Base-by-base conservation (phyloP, 306 rosid genomes). In the Pyrus bretschneideri region DNA sequence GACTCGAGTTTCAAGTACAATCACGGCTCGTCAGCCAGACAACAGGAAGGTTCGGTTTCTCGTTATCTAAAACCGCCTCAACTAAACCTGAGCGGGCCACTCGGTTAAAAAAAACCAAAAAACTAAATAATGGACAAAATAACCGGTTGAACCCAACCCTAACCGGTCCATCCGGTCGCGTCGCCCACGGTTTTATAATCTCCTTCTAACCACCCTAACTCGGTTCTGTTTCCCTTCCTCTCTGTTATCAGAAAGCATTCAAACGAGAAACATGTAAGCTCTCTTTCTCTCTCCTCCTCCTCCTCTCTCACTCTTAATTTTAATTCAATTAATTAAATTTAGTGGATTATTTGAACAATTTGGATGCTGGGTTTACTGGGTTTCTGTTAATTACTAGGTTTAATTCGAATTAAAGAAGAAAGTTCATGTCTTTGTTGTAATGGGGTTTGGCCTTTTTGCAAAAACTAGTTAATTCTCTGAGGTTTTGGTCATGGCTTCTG, bases 121-220 rank as follows among this genome's bases (percentile, higher is more conserved):
- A 64, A 31, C 29, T 18, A 38, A 59, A 30, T 3, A 64, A 9
- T 46, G 65, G 52, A 35, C 72, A 75, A 55, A 74, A 27, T 69
- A 87, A 82, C 83, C 91, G 86, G 82, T 52, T 64, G 45, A 49
- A 29, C 80, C 59, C 18, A 66, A 70, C 94, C 91, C 88, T 85
- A 81, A 88, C 91, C 91, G 97, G 93, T 86, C 80, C 87, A 51
- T 84, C 82, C 87, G 79, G 93, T 90, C 55, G 52, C 57, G 55
- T 12, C 73, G 21, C 29, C 15, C 83, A 35, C 88, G 87, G 83
- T 40, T 90, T 87, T 71, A 77, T 72, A 65, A 67, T 44, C 9
- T 38, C 27, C 78, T 62, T 29, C 49, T 18, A 45, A 46, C 80
- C 11, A 19, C 25, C 74, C 76, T 55, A 80, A 82, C 88, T 87